Evolutionary conservation across 805 yeast genomes (phyloP).

Genomic region (Ogataea methanolica): DNA sequence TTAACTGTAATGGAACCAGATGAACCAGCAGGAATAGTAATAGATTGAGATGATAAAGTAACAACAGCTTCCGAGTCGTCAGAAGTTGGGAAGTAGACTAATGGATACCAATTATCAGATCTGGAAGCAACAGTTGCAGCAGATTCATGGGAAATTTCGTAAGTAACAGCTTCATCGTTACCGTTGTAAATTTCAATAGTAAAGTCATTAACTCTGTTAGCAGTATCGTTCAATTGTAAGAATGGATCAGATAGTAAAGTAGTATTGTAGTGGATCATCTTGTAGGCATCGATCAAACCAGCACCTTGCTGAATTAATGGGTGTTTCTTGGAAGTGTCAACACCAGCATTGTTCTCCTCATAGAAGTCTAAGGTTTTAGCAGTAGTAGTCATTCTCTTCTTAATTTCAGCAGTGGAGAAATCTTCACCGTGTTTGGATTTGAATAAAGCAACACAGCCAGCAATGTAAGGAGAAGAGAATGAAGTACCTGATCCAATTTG

Average conservation of each 20-base stretch:
- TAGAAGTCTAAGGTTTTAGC: background rate
- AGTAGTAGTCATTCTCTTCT: background rate
- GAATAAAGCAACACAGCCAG: constrained; percentile 15
- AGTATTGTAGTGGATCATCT: constrained; percentile 10
- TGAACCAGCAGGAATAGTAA: constrained; percentile 6
- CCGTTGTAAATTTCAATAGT: constrained; percentile 10
- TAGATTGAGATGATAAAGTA: background rate
- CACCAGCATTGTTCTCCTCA: background rate
- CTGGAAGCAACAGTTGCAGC: constrained; percentile 6
- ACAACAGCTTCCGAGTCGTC: constrained; percentile 7
- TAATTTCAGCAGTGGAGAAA: constrained; percentile 1
- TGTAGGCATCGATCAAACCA: constrained; percentile 14
- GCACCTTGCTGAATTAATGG: constrained; percentile 19
- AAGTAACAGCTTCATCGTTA: constrained; percentile 5
- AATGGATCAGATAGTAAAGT: constrained; percentile 4
- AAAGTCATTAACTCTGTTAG: constrained; percentile 8
- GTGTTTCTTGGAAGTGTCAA: constrained; percentile 2
- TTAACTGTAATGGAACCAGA: constrained; percentile 5
- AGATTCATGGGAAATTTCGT: constrained; percentile 2
- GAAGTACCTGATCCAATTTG: constrained; percentile 14
- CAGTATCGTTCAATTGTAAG: constrained; percentile 12
- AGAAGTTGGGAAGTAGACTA: constrained; percentile 5
- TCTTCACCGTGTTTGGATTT: constrained; percentile 2
- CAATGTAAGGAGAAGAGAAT: constrained; percentile 16
- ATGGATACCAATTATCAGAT: background rate